These are phyloP conservation scores for Lecanicillium sp. DNA, from an alignment of 2,329 filamentous ascomycete genomes.

Conservation along the genomic window DNA sequence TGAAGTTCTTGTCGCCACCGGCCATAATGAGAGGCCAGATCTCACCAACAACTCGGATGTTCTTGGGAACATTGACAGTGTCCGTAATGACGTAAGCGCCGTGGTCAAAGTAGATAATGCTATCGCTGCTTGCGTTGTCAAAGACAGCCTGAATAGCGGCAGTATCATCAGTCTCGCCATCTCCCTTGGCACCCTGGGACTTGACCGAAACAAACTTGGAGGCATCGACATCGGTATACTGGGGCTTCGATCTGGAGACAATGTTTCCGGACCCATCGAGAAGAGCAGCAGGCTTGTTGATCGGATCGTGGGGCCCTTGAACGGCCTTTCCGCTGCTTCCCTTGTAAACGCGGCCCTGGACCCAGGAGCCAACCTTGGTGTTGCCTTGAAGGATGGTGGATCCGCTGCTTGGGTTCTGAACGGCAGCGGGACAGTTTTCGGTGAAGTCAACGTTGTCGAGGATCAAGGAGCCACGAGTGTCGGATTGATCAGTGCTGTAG, in stretches of 20 bases:
- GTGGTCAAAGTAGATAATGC: slow-evolving; percentile 68
- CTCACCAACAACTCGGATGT: slow-evolving; percentile 83
- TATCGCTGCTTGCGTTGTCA: slow-evolving; percentile 52
- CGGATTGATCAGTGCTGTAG: slow-evolving; percentile 53
- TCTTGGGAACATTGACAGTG: slow-evolving; percentile 65
- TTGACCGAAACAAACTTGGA: slow-evolving; percentile 77
- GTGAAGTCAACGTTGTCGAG: slow-evolving; percentile 85
- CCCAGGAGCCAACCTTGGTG: slow-evolving; percentile 60
- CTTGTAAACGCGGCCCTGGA: slow-evolving; percentile 70
- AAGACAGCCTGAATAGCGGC: slow-evolving; percentile 72
- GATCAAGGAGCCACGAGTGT: slow-evolving; percentile 73
- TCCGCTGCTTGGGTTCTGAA: slow-evolving; percentile 50
- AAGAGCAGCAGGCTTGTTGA: slow-evolving; percentile 59
- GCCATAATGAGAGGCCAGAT: slow-evolving; percentile 89
- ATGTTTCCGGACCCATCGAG: slow-evolving; percentile 57
- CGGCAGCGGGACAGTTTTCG: slow-evolving; percentile 55
- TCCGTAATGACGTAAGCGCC: slow-evolving; percentile 63
- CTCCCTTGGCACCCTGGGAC: slow-evolving; percentile 73
- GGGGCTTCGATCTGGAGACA: slow-evolving; percentile 80
- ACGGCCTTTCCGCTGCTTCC: slow-evolving; percentile 40
- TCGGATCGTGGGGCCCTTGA: slow-evolving; percentile 47
- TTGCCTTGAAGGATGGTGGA: slow-evolving; percentile 60
- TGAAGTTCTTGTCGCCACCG: slow-evolving; percentile 61
- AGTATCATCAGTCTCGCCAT: slow-evolving; percentile 83
- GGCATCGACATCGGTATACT: slow-evolving; percentile 65